Conservation (phyloP, 176 grass and related monocot species). For the Olyra latifolia region DNA sequence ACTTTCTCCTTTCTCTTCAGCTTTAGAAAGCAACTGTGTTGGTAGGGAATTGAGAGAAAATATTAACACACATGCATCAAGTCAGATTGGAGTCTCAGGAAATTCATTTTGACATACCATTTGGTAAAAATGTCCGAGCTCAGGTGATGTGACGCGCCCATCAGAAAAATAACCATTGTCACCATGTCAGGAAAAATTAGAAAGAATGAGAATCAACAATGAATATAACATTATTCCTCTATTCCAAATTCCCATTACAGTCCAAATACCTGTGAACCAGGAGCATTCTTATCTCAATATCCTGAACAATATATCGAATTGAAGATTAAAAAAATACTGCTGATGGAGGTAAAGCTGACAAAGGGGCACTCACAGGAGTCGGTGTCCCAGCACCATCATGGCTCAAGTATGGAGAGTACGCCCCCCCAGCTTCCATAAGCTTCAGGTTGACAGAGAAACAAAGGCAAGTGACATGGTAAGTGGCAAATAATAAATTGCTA, state of each 20-base stretch:
- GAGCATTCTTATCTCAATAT: neutral
- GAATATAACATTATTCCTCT: constrained; percentile 1
- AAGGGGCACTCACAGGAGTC: constrained; percentile 31
- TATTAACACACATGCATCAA: no score
- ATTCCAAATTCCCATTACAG: neutral
- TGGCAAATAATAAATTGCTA: neutral
- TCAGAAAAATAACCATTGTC: no score
- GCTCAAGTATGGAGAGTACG: constrained; percentile 37
- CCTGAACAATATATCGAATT: neutral
- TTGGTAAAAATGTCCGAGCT: no score
- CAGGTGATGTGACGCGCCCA: no score
- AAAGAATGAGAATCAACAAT: neutral
- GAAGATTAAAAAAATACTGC: neutral
- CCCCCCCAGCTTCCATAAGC: constrained; percentile 60
- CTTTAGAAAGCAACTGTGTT: no score
- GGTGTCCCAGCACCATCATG: constrained; percentile 38
- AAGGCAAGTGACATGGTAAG: no score
- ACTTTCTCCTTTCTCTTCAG: no score
- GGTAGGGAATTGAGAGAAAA: no score
- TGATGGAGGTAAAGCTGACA: neutral
- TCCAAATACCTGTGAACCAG: neutral
- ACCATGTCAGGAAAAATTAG: no score
- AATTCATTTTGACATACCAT: no score
- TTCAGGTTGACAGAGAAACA: constrained; percentile 18
- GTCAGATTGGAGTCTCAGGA: no score